phyloP scores from a whole-genome alignment of 2,329 filamentous ascomycete genomes.

The Fusarium sp. region DNA sequence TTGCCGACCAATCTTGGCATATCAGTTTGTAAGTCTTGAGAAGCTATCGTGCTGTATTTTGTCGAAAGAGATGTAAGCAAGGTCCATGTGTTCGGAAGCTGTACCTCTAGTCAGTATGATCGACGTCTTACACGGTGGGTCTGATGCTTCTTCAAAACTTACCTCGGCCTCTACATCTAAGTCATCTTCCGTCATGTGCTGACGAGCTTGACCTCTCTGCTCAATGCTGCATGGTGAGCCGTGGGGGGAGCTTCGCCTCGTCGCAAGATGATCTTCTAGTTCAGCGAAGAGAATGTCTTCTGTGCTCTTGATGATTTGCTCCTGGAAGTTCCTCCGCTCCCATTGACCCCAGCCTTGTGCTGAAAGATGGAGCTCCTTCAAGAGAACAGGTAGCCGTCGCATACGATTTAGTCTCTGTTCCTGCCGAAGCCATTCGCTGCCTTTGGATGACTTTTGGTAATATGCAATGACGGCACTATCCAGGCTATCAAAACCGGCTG shows the following conservation, averaged over 20 bases:
- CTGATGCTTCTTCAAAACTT: neutral
- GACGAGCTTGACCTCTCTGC: constrained; percentile 2
- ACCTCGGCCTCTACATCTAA: constrained; percentile 6
- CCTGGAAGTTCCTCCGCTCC: constrained; percentile 10
- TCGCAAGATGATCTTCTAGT: constrained; percentile 7
- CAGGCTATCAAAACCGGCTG: constrained; percentile 9
- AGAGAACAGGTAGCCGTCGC: constrained; percentile 6
- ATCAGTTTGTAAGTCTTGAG: constrained; percentile 6
- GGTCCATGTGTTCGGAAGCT: constrained; percentile 11
- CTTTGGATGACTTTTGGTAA: constrained; percentile 11
- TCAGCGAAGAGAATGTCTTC: constrained; percentile 10
- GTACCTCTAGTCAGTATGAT: constrained; percentile 3
- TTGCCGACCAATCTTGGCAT: constrained; percentile 7
- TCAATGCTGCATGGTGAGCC: constrained; percentile 4
- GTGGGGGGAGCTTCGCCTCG: constrained; percentile 3
- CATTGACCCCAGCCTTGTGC: constrained; percentile 12
- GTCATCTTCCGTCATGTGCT: constrained; percentile 9
- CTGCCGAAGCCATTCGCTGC: constrained; percentile 6
- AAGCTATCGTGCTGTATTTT: constrained; percentile 10
- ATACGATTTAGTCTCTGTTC: constrained; percentile 13
- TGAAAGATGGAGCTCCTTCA: constrained; percentile 12
- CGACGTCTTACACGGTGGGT: neutral
- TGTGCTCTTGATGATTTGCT: constrained; percentile 14
- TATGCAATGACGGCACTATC: constrained; percentile 12
- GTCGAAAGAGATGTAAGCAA: constrained; percentile 10